Evolutionary conservation across 1,139 yeast genomes (phyloP).

Genomic region (Pichia cactophila): DNA sequence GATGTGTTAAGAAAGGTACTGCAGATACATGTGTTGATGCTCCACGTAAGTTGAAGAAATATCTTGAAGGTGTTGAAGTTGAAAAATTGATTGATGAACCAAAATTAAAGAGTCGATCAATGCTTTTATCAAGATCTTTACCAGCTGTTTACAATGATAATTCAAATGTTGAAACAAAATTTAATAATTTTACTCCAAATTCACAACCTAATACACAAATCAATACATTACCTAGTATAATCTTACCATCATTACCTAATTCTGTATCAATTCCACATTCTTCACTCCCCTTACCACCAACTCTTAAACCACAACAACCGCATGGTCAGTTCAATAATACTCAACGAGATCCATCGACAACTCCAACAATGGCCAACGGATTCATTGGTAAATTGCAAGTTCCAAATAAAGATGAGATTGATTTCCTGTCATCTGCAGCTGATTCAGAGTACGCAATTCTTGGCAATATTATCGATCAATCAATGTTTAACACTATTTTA

Average conservation of each 20-base stretch:
- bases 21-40: slow-evolving; percentile 80
- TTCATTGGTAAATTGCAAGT: slow-evolving; percentile 1
- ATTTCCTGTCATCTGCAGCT: slow-evolving; percentile 66
- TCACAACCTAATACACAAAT: not conserved
- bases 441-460: slow-evolving; percentile 72
- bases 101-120: not conserved
- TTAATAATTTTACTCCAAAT: not conserved
- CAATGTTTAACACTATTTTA: slow-evolving; percentile 20
- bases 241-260: not conserved
- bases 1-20: slow-evolving; percentile 69
- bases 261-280: slow-evolving; percentile 15
- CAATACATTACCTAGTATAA: not conserved
- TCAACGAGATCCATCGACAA: not conserved
- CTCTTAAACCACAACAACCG: not conserved
- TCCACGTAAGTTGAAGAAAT: slow-evolving; percentile 79
- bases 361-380: slow-evolving; percentile 6
- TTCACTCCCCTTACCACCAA: not conserved
- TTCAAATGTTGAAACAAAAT: not conserved
- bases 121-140: not conserved
- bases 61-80: slow-evolving; percentile 42
- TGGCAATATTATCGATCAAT: slow-evolving; percentile 63
- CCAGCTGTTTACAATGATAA: not conserved
- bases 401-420: slow-evolving; percentile 2
- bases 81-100: not conserved
- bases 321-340: not conserved